Conservation (phyloP, 2,329 filamentous ascomycete genomes). For the Fusarium robinianum region DNA sequence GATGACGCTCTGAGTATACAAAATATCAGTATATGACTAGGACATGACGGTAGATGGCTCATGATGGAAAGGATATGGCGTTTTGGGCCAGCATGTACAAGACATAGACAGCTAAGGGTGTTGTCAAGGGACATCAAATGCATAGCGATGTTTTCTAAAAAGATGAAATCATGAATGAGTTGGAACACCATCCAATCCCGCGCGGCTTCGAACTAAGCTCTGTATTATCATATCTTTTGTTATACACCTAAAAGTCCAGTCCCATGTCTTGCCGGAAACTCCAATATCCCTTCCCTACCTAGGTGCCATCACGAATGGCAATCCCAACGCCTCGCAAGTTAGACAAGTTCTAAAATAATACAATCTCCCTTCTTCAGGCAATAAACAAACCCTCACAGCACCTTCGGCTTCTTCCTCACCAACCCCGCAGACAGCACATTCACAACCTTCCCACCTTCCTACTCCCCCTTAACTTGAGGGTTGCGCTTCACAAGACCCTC, state of each 20-base stretch:
- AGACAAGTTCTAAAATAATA: background rate
- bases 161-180: too few relatives aligned
- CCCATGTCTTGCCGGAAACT: too few relatives aligned
- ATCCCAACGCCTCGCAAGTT: background rate
- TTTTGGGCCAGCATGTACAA: background rate
- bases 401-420: conserved; percentile 62
- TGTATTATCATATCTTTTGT: too few relatives aligned
- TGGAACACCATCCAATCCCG: too few relatives aligned
- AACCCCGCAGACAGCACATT: conserved; percentile 57
- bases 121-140: background rate
- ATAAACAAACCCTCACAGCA: too few relatives aligned
- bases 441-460: conserved; percentile 30
- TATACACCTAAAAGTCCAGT: too few relatives aligned
- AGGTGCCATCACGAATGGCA: too few relatives aligned
- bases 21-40: background rate
- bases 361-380: background rate
- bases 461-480: conserved; percentile 53
- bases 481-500: conserved; percentile 59
- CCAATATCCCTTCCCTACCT: too few relatives aligned
- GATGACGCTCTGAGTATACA: background rate
- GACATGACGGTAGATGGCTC: background rate
- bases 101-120: background rate
- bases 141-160: too few relatives aligned
- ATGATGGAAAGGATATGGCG: conserved; percentile 9
- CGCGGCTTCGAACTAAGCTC: too few relatives aligned